Conservation (phyloP, 2,329 filamentous ascomycete species). For the Westerdykella ornata region DNA sequence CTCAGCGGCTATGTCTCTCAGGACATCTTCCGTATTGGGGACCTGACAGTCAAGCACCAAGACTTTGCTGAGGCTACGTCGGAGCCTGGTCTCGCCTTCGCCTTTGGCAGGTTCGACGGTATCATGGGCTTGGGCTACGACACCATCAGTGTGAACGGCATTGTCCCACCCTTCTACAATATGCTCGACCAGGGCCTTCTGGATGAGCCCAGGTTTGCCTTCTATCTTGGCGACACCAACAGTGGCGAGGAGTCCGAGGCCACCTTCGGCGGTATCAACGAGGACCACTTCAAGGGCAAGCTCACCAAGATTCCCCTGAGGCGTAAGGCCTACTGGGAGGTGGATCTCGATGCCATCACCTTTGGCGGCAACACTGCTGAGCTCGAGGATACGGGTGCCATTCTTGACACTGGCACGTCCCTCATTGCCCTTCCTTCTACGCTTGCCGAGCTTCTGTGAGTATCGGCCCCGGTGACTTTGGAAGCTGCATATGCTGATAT, state of each 20-base stretch:
- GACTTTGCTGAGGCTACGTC: constrained; percentile 93
- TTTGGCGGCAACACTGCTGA: constrained; percentile 81
- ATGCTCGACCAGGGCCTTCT: constrained; percentile 85
- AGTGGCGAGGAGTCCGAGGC: constrained; percentile 73
- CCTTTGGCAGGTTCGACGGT: constrained; percentile 94
- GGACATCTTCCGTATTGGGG: constrained; percentile 79
- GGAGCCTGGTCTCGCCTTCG: constrained; percentile 94
- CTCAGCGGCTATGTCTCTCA: constrained; percentile 90
- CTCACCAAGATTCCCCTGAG: constrained; percentile 89
- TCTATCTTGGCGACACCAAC: constrained; percentile 79
- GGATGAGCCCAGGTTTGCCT: constrained; percentile 89
- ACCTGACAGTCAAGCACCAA: constrained; percentile 80
- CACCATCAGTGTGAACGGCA: constrained; percentile 92
- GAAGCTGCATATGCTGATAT: constrained; percentile 13
- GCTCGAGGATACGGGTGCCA: constrained; percentile 89
- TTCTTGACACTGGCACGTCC: constrained; percentile 96
- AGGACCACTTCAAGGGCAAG: constrained; percentile 75
- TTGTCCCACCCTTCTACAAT: constrained; percentile 93
- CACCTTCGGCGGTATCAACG: constrained; percentile 81
- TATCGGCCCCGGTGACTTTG: constrained; percentile 9
- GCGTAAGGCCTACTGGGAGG: constrained; percentile 99
- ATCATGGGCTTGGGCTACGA: constrained; percentile 93
- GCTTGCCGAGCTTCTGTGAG: constrained; percentile 80
- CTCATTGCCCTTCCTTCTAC: constrained; percentile 89
- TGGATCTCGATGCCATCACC: constrained; percentile 85